Evolutionary conservation across 2,329 filamentous ascomycete genomes (phyloP).

Genomic region (Fusarium beomiforme): DNA sequence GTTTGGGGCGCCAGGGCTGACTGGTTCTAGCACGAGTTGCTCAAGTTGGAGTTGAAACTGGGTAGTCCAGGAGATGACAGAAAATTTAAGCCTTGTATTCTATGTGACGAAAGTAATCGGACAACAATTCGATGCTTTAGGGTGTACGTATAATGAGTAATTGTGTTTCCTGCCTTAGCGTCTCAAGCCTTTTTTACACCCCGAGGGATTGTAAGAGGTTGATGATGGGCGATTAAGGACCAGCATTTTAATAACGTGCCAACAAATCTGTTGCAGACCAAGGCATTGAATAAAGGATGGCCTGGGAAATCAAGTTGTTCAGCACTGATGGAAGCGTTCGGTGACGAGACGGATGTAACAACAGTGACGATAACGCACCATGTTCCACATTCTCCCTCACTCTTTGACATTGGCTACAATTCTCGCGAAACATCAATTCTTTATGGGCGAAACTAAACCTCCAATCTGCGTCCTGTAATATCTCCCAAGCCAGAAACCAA

Average conservation of each 20-base stretch:
- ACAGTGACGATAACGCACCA: slow-evolving; percentile 26
- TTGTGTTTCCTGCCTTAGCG: no score
- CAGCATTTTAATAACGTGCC: slow-evolving; percentile 33
- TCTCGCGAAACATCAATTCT: slow-evolving; percentile 7
- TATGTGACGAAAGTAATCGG: no score
- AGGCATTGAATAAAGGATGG: slow-evolving; percentile 20
- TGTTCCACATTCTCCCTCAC: slow-evolving; percentile 30
- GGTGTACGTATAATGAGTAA: no score
- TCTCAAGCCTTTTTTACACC: no score
- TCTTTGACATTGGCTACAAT: neutral
- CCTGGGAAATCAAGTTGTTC: slow-evolving; percentile 5
- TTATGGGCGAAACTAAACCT: neutral
- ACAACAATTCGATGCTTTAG: no score
- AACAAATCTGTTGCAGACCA: slow-evolving; percentile 23
- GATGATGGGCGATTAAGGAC: slow-evolving; percentile 28
- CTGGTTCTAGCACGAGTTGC: slow-evolving; percentile 22
- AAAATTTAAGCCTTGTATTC: no score
- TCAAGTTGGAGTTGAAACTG: slow-evolving; percentile 24
- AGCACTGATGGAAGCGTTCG: slow-evolving; percentile 4
- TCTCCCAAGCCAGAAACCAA: slow-evolving; percentile 6
- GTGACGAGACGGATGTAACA: slow-evolving; percentile 25
- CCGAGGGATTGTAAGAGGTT: slow-evolving; percentile 26
- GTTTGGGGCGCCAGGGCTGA: slow-evolving; percentile 35
- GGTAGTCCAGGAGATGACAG: slow-evolving; percentile 10
- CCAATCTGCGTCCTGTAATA: neutral